Conservation (phyloP, 129 eudicot species). For the Helianthus annuus region DNA sequence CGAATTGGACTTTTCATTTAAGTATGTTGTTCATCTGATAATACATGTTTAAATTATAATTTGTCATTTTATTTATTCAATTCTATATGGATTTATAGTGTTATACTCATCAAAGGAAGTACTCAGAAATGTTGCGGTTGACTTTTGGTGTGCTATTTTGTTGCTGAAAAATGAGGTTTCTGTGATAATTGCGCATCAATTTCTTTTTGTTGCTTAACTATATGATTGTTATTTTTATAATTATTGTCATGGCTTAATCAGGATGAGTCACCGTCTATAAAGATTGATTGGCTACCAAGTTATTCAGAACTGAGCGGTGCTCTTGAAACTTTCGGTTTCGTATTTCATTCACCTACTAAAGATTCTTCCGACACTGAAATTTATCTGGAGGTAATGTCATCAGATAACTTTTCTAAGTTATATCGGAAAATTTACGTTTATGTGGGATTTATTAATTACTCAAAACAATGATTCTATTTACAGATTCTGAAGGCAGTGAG, state of each 20-base stretch:
- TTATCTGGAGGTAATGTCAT: slow-evolving; percentile 46
- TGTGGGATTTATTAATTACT: slow-evolving; percentile 5
- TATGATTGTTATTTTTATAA: not conserved
- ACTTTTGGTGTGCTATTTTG: slow-evolving; percentile 78
- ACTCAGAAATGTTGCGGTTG: slow-evolving; percentile 59
- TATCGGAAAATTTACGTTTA: not conserved
- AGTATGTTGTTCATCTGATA: slow-evolving; percentile 21
- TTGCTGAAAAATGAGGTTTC: slow-evolving; percentile 49
- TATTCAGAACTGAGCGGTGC: slow-evolving; percentile 58
- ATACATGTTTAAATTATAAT: not conserved
- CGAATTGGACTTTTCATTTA: slow-evolving; percentile 68
- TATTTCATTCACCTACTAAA: slow-evolving; percentile 33
- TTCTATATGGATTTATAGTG: slow-evolving; percentile 47
- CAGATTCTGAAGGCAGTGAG: slow-evolving; percentile 48
- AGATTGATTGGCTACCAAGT: slow-evolving; percentile 77
- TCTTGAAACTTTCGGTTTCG: slow-evolving; percentile 65
- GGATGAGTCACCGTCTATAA: slow-evolving; percentile 42
- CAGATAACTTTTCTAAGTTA: not conserved
- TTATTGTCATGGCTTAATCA: slow-evolving; percentile 26
- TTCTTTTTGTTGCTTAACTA: not conserved
- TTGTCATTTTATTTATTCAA: slow-evolving; percentile 15
- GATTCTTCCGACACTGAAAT: slow-evolving; percentile 39
- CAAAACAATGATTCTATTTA: slow-evolving; percentile 16
- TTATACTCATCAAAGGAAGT: slow-evolving; percentile 62
- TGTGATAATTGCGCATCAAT: not conserved